A percentile compares a stretch with the other conserved stretches of the same genome.
Conservation (phyloP, 306 rosid species). For the Cotoneaster glaucophyllus region DNA sequence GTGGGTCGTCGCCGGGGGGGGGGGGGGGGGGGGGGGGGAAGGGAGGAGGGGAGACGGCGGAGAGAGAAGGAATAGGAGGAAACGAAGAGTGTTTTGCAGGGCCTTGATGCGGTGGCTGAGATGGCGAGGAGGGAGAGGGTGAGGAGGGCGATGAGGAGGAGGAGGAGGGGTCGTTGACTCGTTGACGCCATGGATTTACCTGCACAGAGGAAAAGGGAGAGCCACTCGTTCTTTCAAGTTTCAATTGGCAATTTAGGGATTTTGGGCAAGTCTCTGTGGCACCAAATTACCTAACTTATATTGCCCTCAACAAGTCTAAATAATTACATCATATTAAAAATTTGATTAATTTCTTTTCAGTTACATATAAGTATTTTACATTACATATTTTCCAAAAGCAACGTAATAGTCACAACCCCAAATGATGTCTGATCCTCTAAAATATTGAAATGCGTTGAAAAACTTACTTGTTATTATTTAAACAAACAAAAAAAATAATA, state of each 20-base stretch:
- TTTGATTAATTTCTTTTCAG: too few relatives aligned
- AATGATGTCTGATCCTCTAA: too few relatives aligned
- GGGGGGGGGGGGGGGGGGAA: conserved; percentile 21
- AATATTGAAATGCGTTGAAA: too few relatives aligned
- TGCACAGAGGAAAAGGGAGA: background rate
- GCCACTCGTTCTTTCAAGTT: background rate
- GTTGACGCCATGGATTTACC: conserved; percentile 32
- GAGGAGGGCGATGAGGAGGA: conserved; percentile 9
- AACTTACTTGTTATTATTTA: too few relatives aligned
- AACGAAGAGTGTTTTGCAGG: conserved; percentile 62
- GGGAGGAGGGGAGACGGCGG: conserved; percentile 26
- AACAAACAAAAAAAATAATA: too few relatives aligned
- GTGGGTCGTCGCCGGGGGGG: too few relatives aligned
- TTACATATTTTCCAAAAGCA: too few relatives aligned
- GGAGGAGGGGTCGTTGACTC: conserved; percentile 20
- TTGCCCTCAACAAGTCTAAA: too few relatives aligned
- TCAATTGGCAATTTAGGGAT: background rate
- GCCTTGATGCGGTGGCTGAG: conserved; percentile 49
- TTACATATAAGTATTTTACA: too few relatives aligned
- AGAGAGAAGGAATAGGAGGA: conserved; percentile 65
- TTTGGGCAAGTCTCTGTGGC: background rate
- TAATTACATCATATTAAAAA: too few relatives aligned
- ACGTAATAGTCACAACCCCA: too few relatives aligned
- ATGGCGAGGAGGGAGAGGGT: conserved; percentile 17
- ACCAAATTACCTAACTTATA: too few relatives aligned